Evolutionary conservation across 2,329 filamentous ascomycete genomes (phyloP).

Genomic region (Trichophyton simii): DNA sequence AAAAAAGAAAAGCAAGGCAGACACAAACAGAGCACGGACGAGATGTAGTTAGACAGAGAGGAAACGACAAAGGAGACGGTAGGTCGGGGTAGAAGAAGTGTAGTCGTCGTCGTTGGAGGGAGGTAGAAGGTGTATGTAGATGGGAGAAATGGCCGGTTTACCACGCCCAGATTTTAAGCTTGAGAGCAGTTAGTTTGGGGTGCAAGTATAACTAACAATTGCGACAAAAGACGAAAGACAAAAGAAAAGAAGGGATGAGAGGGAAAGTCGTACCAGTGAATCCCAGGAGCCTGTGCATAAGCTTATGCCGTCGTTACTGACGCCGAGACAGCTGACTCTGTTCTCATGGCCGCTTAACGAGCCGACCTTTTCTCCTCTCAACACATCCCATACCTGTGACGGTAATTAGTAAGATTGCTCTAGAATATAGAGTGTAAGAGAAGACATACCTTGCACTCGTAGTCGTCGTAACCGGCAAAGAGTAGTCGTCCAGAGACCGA

Average conservation of each 20-base stretch:
- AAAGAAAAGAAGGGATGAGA: constrained; percentile 17
- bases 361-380: constrained; percentile 91
- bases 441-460: constrained; percentile 87
- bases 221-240: neutral
- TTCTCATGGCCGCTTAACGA: constrained; percentile 96
- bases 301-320: constrained; percentile 98
- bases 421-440: neutral
- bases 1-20: too few relatives aligned
- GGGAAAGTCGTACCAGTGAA: constrained; percentile 61
- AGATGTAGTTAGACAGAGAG: neutral
- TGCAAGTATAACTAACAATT: too few relatives aligned
- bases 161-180: constrained; percentile 85
- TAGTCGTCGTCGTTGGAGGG: too few relatives aligned
- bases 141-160: constrained; percentile 31
- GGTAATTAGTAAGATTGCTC: too few relatives aligned
- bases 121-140: neutral
- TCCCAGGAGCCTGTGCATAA: constrained; percentile 99
- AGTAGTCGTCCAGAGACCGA: constrained; percentile 90
- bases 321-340: constrained; percentile 93
- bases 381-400: constrained; percentile 88
- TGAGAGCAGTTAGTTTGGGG: constrained; percentile 7
- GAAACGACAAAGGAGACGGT: neutral
- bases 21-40: neutral
- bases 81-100: neutral
- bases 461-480: constrained; percentile 97